Evolutionary conservation across 257 asterid genomes (phyloP), one percentile per base, ranked within the genome.

Genomic region (Capsicum baccatum): DNA sequence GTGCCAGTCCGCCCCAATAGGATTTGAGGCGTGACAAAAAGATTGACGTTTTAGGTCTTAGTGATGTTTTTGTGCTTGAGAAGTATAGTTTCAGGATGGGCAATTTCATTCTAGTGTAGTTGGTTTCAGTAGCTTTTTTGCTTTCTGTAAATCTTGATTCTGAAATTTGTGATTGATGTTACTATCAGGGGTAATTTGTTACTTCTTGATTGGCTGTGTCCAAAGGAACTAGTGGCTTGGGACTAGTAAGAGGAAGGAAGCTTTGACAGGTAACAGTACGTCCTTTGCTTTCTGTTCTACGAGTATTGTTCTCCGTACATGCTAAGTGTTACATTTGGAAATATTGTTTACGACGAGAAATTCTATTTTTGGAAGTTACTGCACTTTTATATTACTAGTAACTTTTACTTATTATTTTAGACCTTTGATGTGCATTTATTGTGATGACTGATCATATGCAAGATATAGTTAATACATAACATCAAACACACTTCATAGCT

Each of bases 161-260:
- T 74, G 52, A 47, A 56, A 15, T 63, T n/a, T 80, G 87, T 17
- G 42, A 66, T 64, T 66, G 80, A 57, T 42, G 44, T 54, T 62
- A 54, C n/a, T 87, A 50, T 74, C 85, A 82, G 87, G 87, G 35
- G 6, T 44, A 66, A 16, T 21, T 21, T 80, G 13, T 9, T 54
- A 47, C 62, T 64, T 10, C 80, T 82, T 54, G 62, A 16, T 58
- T 82, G 9, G 42, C 26, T 11, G 14, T 26, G 35, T 58, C 47
- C 21, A 42, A 17, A 67, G 67, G 62, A 67, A 35, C 68, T 83
- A 67, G 39, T 73, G 62, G 64, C 13, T 52, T 76, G 64, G 48
- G 81, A 54, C 15, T 76, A 76, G 81, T 52, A 76, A 76, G 81
- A 76, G 63, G 48, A 37, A 76, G 63, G 48, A 52, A 52, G 64